Conservation (phyloP, 169 alveolate species). For the Cryptosporidium meleagridis region DNA sequence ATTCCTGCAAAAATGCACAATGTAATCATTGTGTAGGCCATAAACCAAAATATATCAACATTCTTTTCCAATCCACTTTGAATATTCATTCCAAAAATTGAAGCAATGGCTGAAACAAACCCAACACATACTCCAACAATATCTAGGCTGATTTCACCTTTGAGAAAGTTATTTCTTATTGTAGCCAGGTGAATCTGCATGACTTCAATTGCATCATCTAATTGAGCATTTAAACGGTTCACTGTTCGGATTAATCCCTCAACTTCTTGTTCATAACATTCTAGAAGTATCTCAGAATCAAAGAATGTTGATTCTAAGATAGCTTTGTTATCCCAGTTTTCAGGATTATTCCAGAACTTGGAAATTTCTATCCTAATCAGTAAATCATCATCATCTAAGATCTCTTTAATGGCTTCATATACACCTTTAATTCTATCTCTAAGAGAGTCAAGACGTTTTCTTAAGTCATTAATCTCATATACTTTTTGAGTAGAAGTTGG, state of each 20-base stretch:
- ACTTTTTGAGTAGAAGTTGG: conserved; percentile 79
- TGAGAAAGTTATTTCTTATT: conserved; percentile 82
- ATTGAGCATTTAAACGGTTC: conserved; percentile 80
- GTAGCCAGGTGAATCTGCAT: conserved; percentile 85
- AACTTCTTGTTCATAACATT: conserved; percentile 84
- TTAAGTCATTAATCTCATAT: conserved; percentile 79
- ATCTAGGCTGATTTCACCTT: conserved; percentile 84
- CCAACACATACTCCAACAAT: conserved; percentile 82
- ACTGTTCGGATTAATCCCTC: conserved; percentile 81
- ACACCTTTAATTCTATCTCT: conserved; percentile 81
- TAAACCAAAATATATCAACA: conserved; percentile 80
- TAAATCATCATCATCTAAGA: conserved; percentile 81
- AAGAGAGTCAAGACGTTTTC: conserved; percentile 77
- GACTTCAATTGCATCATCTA: conserved; percentile 85
- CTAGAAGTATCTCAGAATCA: conserved; percentile 83
- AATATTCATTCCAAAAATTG: conserved; percentile 86
- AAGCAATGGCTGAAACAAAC: conserved; percentile 84
- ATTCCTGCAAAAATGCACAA: conserved; percentile 74
- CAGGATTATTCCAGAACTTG: conserved; percentile 79
- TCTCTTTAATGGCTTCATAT: conserved; percentile 79
- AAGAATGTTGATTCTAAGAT: conserved; percentile 78
- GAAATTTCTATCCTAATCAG: conserved; percentile 81
- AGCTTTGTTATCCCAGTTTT: conserved; percentile 80
- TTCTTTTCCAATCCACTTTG: conserved; percentile 81
- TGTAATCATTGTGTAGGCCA: conserved; percentile 80